Conservation (phyloP, 169 alveolate genomes). For the Plasmodium falciparum region DNA sequence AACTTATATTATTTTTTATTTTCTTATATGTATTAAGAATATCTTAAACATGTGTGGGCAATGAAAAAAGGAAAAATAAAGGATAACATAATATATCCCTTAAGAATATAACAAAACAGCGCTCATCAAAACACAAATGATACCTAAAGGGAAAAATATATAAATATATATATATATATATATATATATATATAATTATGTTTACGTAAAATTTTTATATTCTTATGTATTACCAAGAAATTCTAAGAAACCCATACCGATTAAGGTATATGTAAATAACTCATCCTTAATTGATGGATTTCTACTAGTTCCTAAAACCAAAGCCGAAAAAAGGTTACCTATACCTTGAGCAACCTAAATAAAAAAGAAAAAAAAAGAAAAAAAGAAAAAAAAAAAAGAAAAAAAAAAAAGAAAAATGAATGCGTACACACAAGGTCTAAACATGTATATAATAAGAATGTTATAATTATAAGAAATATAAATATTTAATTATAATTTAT, state of each 20-base stretch:
- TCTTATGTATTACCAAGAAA: slow-evolving; percentile 82
- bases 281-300: slow-evolving; percentile 92
- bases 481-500: slow-evolving; percentile 1
- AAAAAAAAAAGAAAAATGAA: background rate
- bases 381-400: background rate
- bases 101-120: slow-evolving; percentile 91
- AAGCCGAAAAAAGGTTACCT: slow-evolving; percentile 92
- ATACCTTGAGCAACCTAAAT: slow-evolving; percentile 91
- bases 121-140: slow-evolving; percentile 91
- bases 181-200: too few relatives aligned
- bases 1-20: too few relatives aligned
- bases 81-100: background rate
- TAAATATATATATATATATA: background rate
- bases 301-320: slow-evolving; percentile 92
- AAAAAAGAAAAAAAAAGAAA: background rate
- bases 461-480: too few relatives aligned
- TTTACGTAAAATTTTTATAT: too few relatives aligned
- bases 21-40: too few relatives aligned
- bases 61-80: too few relatives aligned
- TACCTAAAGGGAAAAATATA: slow-evolving; percentile 51
- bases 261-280: slow-evolving; percentile 91
- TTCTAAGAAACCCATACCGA: slow-evolving; percentile 94
- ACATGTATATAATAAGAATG: background rate
- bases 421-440: background rate
- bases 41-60: too few relatives aligned